phyloP scores from a whole-genome alignment of 257 asterid genomes.

The Forsythia viridissima region DNA sequence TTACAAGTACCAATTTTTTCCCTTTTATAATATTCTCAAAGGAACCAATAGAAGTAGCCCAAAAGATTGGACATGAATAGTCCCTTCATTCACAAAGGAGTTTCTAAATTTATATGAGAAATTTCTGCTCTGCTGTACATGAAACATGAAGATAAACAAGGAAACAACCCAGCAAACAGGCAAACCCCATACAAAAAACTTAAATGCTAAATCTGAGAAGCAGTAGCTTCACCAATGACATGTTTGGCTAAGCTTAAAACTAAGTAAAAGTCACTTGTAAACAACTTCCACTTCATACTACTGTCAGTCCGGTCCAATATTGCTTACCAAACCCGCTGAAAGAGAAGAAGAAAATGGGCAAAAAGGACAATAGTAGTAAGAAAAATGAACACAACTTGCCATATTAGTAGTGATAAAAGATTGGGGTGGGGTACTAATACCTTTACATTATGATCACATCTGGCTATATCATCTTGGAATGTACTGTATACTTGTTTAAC shows the following conservation, averaged over 20 bases:
- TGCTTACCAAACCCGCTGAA: neutral
- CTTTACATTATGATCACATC: neutral
- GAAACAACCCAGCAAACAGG: neutral
- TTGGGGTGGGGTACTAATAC: neutral
- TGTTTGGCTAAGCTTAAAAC: neutral
- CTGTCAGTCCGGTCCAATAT: neutral
- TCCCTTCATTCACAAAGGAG: neutral
- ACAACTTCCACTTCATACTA: too few species aligned
- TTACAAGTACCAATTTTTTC: too few species aligned
- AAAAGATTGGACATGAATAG: too few species aligned
- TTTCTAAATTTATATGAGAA: neutral
- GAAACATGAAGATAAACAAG: neutral
- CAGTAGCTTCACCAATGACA: neutral
- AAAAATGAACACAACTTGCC: neutral
- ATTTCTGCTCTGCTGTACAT: neutral
- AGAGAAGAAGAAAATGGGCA: neutral
- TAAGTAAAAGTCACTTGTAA: neutral
- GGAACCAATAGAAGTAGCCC: too few species aligned
- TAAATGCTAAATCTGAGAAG: neutral
- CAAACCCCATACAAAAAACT: neutral
- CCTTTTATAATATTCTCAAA: too few species aligned
- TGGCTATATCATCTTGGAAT: neutral
- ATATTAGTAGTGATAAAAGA: neutral
- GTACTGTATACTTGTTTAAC: neutral
- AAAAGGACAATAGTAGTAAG: neutral